Evolutionary conservation across 371 early-diverging fungal species (phyloP).

Genomic region (Conidiobolus incongruus): DNA sequence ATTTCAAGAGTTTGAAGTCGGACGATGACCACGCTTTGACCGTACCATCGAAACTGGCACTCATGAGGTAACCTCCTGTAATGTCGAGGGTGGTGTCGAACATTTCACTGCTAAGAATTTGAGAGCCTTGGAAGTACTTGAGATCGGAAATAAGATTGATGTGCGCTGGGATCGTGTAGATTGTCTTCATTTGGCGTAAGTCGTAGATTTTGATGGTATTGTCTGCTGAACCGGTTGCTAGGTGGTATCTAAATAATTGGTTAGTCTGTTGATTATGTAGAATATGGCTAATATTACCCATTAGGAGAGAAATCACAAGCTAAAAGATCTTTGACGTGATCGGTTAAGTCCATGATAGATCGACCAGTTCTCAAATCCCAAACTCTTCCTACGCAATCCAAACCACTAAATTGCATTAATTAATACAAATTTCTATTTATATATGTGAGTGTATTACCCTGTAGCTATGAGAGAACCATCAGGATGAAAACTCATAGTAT

Average conservation of each 20-base stretch:
- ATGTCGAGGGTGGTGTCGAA: conserved; percentile 5
- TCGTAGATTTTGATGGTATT: conserved; percentile 81
- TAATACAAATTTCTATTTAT: background rate
- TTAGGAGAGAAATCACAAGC: conserved; percentile 85
- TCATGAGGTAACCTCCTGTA: conserved; percentile 31
- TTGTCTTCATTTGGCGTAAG: conserved; percentile 45
- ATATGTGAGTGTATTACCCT: conserved; percentile 22
- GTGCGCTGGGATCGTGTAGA: conserved; percentile 83
- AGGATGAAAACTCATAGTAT: conserved; percentile 66
- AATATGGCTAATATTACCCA: conserved; percentile 23
- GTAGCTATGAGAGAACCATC: conserved; percentile 84
- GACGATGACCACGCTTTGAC: conserved; percentile 84
- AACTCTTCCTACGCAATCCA: conserved; percentile 74
- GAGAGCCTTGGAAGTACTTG: conserved; percentile 31
- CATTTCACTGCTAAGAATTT: background rate
- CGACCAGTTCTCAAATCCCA: conserved; percentile 91
- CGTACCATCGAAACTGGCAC: conserved; percentile 71
- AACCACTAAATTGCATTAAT: conserved; percentile 24
- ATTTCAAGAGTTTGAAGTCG: conserved; percentile 73
- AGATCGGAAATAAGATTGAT: conserved; percentile 68
- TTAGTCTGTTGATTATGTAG: background rate
- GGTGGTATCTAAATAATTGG: conserved; percentile 21
- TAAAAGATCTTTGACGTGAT: conserved; percentile 77
- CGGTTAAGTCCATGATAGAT: conserved; percentile 65
- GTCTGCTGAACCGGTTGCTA: conserved; percentile 62